Conservation (phyloP, 371 early-diverging fungal genomes). For the Haplosporangium sp. region DNA sequence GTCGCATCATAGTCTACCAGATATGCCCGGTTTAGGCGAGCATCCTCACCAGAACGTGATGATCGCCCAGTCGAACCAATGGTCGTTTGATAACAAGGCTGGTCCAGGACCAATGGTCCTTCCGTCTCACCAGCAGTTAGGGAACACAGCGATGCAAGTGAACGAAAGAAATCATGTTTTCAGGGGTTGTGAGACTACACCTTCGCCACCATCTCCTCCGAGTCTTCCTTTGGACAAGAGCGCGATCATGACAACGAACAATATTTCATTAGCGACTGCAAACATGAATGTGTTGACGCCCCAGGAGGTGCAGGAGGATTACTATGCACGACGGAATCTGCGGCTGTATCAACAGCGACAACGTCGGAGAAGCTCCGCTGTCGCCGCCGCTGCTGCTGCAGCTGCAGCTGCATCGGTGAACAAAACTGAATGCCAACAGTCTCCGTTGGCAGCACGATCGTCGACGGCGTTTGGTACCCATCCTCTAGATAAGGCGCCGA, state of each 20-base stretch:
- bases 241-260: slow-evolving; percentile 34
- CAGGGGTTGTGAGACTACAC: slow-evolving; percentile 6
- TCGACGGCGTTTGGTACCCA: slow-evolving; percentile 2
- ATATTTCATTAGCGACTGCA: slow-evolving; percentile 34
- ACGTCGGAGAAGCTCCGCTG: slow-evolving; percentile 12
- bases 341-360: slow-evolving; percentile 19
- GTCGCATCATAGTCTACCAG: slow-evolving; percentile 18
- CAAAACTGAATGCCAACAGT: neutral
- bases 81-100: slow-evolving; percentile 12
- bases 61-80: slow-evolving; percentile 42
- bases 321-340: slow-evolving; percentile 27
- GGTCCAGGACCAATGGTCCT: neutral
- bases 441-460: neutral
- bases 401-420: neutral
- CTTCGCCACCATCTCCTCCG: slow-evolving; percentile 4
- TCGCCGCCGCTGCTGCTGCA: neutral
- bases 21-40: neutral
- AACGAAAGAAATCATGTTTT: slow-evolving; percentile 21
- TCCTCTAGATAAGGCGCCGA: slow-evolving; percentile 8
- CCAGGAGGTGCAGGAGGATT: slow-evolving; percentile 40
- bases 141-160: neutral
- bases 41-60: slow-evolving; percentile 17
- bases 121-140: neutral
- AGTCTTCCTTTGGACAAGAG: slow-evolving; percentile 11
- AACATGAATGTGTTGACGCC: slow-evolving; percentile 44